Evolutionary conservation across 176 grass and related monocot species (phyloP).

Genomic region (Canna indica): DNA sequence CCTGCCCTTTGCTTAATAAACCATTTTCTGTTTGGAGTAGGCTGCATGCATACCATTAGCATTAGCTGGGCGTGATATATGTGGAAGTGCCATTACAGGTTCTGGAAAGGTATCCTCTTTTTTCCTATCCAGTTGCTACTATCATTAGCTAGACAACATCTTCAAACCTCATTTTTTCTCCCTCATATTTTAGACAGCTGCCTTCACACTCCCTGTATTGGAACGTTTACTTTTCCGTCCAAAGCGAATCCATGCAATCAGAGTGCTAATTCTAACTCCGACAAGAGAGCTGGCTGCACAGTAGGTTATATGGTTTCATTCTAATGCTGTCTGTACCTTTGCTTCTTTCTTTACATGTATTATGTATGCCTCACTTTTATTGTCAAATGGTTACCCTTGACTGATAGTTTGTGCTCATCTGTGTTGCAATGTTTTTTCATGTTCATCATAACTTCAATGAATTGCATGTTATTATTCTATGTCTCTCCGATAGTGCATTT

Average conservation of each 20-base stretch:
- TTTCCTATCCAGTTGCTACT: conserved; percentile 16
- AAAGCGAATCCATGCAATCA: conserved; percentile 77
- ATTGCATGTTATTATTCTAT: no score
- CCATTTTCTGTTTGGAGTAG: conserved; percentile 30
- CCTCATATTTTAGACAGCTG: conserved; percentile 69
- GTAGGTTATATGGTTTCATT: conserved; percentile 41
- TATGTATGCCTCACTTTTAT: not conserved
- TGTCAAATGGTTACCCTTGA: not conserved
- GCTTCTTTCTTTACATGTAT: conserved; percentile 1
- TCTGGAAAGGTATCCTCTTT: conserved; percentile 70
- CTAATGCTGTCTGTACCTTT: not conserved
- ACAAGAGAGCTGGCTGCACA: conserved; percentile 89
- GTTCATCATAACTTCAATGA: not conserved
- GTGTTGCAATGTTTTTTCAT: not conserved
- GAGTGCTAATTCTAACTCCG: conserved; percentile 97
- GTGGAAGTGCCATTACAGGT: conserved; percentile 92
- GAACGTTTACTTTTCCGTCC: conserved; percentile 88
- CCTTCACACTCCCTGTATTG: conserved; percentile 75
- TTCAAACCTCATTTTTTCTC: conserved; percentile 5
- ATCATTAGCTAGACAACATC: conserved; percentile 5
- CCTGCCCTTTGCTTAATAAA: conserved; percentile 19
- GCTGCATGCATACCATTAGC: conserved; percentile 94
- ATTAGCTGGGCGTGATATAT: conserved; percentile 90
- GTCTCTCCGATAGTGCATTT: no score
- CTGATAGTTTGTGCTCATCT: conserved; percentile 16